Evolutionary conservation across 257 asterid species (phyloP), one percentile per base, ranked within the genome.

Genomic region (Marsdenia floribunda): DNA sequence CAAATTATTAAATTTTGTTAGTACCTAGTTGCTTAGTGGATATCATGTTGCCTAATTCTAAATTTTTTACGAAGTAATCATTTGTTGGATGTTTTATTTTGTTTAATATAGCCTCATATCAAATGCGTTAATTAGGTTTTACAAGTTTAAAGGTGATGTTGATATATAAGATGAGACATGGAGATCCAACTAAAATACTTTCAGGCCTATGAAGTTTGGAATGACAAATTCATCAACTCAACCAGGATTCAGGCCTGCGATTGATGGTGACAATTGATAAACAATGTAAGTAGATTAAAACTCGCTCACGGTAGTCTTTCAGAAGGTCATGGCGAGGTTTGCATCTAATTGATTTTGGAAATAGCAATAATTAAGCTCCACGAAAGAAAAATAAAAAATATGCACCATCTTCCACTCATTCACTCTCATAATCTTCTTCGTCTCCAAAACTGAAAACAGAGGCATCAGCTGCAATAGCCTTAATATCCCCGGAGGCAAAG

Each of bases 381-480:
- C 13, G 40, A 11, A 69, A 59, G 5, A 0, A n/a, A 14, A 52
- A 38, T 22, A 38, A 1, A 9, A 69, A 33, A 14, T 26, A 6
- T 18, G 40, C 3, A 42, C 9, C 52, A 18, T 40, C 5, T 38
- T 52, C 10, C 54, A 18, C 42, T 86, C 87, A 91, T 40, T 91
- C 99, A 73, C 91, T 88, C 73, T 90, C 99, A 74, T 86, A 83
- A 75, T 94, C 97, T 76, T 94, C 97, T 40, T 93, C 98, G 3
- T 92, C 97, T 79, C 97, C 99, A 50, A 94, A 94, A 74, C 92
- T 90, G 86, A 94, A 94, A 79, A 94, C 98, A 6, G 99, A 94
- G 75, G 97, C 99, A 83, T 94, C 99, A 42, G 99, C 99, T 72
- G 99, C 99, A 44, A 94, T 94, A 76, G 99, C 92, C 82, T 92